Evolutionary conservation across 164 flowering plant genomes (phyloP), one percentile per base, ranked within the genome.

Genomic region (Vitis labrusca): DNA sequence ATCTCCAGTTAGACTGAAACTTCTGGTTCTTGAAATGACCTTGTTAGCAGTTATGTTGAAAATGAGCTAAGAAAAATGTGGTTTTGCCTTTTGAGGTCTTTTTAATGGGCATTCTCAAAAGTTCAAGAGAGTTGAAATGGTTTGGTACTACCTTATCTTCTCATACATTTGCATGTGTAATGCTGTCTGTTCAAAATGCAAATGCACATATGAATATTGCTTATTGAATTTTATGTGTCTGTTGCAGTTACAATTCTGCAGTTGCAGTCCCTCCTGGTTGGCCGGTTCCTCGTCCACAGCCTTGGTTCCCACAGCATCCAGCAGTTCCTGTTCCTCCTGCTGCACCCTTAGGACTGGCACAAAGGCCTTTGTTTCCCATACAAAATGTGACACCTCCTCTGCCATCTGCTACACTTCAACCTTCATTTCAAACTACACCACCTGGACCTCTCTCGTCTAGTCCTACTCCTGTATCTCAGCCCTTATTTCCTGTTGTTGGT

Each of bases 281-380:
- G 98, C 81, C 88, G 48, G 73, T 82, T 73, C 94, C 88, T 70
- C 96, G 97, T 13, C 90, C 96, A 37, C 97, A 90, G 50, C 85
- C 88, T 50, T 91, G 97, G 98, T 89, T 74, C 66, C 85, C 89
- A 44, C 93, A 73, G 60, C 82, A 74, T 78, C 83, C 88, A 51
- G 80, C 82, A 53, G 82, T 75, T 74, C 77, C 88, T 66, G 60
- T 82, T 56, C 85, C 93, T 59, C 83, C 86, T 74, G 74, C 76
- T 5, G 27, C 27, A 23, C 83, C 89, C 37, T 23, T 77, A 68
- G 88, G 88, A 30, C 73, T 85, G 71, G 65, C 79, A 30, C 92
- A 81, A 52, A 92, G 84, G 71, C 98, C 98, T 47, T 72, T 92
- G 73, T 92, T 94, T 79, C 97, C 98, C 27, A 88, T 94, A 64